Percentiles rank a stretch among this genome's conserved stretches.
Evolutionary conservation across 1,284 basidiomycete species (phyloP).

Genomic region (Sphagnurus paluster): DNA sequence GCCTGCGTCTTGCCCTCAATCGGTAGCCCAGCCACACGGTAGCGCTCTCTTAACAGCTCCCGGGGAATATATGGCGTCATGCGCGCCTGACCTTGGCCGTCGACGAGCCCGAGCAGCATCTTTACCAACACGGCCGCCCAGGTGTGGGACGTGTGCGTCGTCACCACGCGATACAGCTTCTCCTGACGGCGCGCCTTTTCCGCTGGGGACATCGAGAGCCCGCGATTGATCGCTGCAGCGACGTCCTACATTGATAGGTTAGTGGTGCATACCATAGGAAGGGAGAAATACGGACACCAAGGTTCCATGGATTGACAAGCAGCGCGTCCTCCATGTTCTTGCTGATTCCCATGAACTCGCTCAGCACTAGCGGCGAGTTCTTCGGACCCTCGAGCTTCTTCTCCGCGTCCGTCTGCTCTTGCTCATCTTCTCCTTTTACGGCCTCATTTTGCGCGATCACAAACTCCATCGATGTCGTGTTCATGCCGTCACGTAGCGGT

Average conservation of each 20-base stretch:
- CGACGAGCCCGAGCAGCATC: conserved; percentile 84
- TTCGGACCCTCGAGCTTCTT: conserved; percentile 64
- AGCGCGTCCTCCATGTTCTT: conserved; percentile 84
- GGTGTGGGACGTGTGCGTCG: conserved; percentile 94
- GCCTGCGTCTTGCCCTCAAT: conserved; percentile 77
- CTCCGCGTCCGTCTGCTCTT: not conserved
- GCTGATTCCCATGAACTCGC: conserved; percentile 97
- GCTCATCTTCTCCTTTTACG: not conserved
- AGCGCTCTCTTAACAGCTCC: conserved; percentile 67
- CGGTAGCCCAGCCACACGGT: no score
- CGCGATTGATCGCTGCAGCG: conserved; percentile 91
- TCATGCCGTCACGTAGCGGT: conserved; percentile 97
- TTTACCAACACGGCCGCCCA: conserved; percentile 93
- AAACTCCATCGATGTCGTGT: conserved; percentile 98
- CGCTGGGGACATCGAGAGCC: conserved; percentile 76
- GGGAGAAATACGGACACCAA: conserved; percentile 56
- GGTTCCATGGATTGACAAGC: conserved; percentile 88
- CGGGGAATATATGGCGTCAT: conserved; percentile 86
- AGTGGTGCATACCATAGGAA: not conserved
- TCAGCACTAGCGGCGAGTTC: conserved; percentile 87
- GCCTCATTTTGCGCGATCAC: conserved; percentile 77
- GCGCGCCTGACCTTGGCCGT: conserved; percentile 80
- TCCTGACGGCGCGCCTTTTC: conserved; percentile 83
- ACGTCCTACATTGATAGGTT: conserved; percentile 60
- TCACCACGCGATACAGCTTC: conserved; percentile 81